Evolutionary conservation across 371 early-diverging fungal genomes (phyloP).

Genomic region (Saksenaea oblongispora): DNA sequence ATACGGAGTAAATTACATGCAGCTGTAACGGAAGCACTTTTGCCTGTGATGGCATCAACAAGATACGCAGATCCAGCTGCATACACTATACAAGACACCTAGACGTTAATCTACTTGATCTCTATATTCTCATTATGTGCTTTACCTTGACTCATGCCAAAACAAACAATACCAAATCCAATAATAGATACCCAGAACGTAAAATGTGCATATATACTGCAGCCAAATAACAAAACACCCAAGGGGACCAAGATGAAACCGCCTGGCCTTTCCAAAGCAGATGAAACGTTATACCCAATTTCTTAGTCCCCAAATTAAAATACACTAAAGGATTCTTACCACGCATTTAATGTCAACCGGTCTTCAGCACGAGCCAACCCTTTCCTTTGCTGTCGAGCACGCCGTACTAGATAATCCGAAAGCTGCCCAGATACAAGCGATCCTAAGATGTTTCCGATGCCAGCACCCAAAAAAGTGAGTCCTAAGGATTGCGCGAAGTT

Average conservation of each 20-base stretch:
- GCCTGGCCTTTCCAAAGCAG: conserved; percentile 25
- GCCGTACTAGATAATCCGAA: conserved; percentile 36
- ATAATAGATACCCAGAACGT: conserved; percentile 51
- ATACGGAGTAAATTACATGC: conserved; percentile 35
- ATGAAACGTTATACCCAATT: not conserved
- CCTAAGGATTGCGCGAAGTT: conserved; percentile 14
- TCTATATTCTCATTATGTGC: not conserved
- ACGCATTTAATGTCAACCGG: conserved; percentile 43
- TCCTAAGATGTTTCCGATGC: conserved; percentile 42
- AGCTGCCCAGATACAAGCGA: conserved; percentile 35
- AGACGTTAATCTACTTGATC: not conserved
- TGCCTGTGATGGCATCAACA: conserved; percentile 28
- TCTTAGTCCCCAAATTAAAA: no score
- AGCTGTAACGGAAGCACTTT: conserved; percentile 34
- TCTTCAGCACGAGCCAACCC: conserved; percentile 39
- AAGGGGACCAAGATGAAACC: conserved; percentile 54
- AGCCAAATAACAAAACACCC: conserved; percentile 57
- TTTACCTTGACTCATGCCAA: conserved; percentile 59
- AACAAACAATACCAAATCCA: conserved; percentile 55
- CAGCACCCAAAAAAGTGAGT: conserved; percentile 41
- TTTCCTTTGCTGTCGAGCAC: conserved; percentile 27
- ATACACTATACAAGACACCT: conserved; percentile 8
- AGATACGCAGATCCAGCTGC: conserved; percentile 33
- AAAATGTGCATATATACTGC: conserved; percentile 42
- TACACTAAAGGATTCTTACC: conserved; percentile 9